Percentiles rank a stretch among this genome's conserved stretches.
Evolutionary conservation across 371 early-diverging fungal genomes (phyloP).

Genomic region (Syncephalastrum racemosum): DNA sequence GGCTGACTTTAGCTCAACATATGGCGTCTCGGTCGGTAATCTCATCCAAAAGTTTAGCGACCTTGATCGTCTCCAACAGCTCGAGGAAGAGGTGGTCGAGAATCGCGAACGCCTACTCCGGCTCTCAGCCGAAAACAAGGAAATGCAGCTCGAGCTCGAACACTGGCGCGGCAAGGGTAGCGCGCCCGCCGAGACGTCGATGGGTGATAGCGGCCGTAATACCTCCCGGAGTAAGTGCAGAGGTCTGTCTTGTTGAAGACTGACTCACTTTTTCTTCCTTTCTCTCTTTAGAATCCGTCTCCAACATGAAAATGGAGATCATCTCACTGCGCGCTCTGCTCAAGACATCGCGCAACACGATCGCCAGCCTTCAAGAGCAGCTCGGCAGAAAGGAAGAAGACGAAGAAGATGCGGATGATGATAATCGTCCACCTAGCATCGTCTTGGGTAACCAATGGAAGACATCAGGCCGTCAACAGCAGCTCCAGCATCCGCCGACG

Average conservation of each 20-base stretch:
- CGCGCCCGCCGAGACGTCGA: neutral
- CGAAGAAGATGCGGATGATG: conserved; percentile 12
- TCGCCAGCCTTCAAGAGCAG: conserved; percentile 30
- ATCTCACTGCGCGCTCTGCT: conserved; percentile 33
- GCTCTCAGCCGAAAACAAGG: conserved; percentile 43
- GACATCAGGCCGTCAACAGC: neutral
- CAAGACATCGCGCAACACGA: conserved; percentile 29
- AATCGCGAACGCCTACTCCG: conserved; percentile 40
- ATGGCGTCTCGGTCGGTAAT: conserved; percentile 37
- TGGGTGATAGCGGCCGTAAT: neutral
- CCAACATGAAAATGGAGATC: conserved; percentile 35
- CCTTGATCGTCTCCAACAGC: conserved; percentile 69
- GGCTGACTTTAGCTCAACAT: conserved; percentile 12
- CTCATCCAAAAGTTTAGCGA: conserved; percentile 77
- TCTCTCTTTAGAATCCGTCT: neutral
- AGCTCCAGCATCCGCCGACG: no score
- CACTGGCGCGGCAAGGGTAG: neutral
- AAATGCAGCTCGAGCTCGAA: conserved; percentile 26
- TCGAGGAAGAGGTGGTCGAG: conserved; percentile 31
- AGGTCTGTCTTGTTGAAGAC: neutral
- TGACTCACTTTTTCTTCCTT: no score
- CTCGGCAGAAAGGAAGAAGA: conserved; percentile 30
- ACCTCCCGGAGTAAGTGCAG: conserved; percentile 5
- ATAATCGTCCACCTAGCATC: conserved; percentile 14
- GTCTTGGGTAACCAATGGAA: conserved; percentile 18